Evolutionary conservation across 345 rosid species (phyloP), one percentile per base, ranked within the genome.

Genomic region (Moricandia arvensis): DNA sequence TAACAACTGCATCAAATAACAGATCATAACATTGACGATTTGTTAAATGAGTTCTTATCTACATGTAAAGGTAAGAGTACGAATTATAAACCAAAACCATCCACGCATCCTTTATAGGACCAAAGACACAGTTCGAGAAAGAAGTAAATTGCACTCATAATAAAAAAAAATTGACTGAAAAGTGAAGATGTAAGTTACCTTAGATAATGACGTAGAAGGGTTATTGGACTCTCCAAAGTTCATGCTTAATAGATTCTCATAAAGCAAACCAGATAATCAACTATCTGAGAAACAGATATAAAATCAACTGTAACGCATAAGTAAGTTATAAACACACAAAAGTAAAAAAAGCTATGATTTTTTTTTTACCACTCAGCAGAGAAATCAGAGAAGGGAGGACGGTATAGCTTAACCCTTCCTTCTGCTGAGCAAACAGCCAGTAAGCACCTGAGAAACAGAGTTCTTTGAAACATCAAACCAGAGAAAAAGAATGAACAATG

Each of bases 371-470:
- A 95, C 78, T 95, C 97, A 65, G 99, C 86, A 81, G 83, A 83
- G 75, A 89, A 94, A 80, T 92, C 97, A 75, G 81, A 80, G 83
- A 75, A 86, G 7, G 99, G 97, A 62, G 91, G 86, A 45, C 91
- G 87, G 75, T 89, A 95, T 76, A 95, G 74, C 86, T 92, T 95
- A 63, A 92, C 89, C 63, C 81, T 83, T 59, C 99, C 98, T 78
- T 89, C 98, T 0, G 86, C 72, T 12, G 97, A 80, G 84, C 97
- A 95, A 72, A 92, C 83, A 66, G 97, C 92, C 63, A 95, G 86
- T 85, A 95, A 87, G 72, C 99, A 90, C 80, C 99, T 95, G 74
- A 53, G 53, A 45, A 45, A 38, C 49, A 34, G 57, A 74, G 71
- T 59, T n/a, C 38, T 55, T 63, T 24, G 12, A 27, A 27, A 27